Evolutionary conservation across 495 filamentous ascomycete genomes (phyloP).

Genomic region (Tuber borchii): DNA sequence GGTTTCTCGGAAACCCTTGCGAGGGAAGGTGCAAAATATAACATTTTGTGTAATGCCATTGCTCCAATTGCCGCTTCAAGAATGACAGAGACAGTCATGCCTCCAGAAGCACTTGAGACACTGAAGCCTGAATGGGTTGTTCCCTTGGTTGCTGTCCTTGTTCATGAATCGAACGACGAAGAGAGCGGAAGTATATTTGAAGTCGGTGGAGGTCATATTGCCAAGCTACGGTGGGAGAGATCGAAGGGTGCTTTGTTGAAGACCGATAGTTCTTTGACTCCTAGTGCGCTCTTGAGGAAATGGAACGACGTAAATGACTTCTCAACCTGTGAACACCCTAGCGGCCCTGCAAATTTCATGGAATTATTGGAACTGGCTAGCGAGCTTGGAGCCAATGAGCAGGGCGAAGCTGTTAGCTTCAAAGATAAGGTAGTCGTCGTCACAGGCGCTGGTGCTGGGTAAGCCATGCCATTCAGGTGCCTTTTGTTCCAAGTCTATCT

Average conservation of each 20-base stretch:
- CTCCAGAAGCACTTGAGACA: conserved; percentile 78
- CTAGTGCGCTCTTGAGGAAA: conserved; percentile 76
- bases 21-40: conserved; percentile 97
- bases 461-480: conserved; percentile 31
- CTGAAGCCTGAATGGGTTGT: conserved; percentile 96
- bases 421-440: conserved; percentile 85
- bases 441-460: conserved; percentile 85
- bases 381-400: conserved; percentile 65
- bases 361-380: conserved; percentile 75
- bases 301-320: conserved; percentile 87
- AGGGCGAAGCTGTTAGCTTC: conserved; percentile 76
- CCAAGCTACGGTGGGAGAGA: conserved; percentile 93
- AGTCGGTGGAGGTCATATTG: conserved; percentile 84
- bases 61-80: conserved; percentile 92
- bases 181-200: conserved; percentile 91
- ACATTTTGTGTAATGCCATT: conserved; percentile 93
- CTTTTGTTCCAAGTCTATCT: conserved; percentile 6
- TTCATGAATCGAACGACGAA: conserved; percentile 75
- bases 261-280: conserved; percentile 79
- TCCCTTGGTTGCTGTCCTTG: conserved; percentile 81
- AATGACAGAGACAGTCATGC: conserved; percentile 98
- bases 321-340: conserved; percentile 74
- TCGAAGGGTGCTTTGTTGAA: conserved; percentile 85
- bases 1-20: conserved; percentile 97
- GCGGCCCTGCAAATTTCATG: conserved; percentile 85